phyloP scores from a whole-genome alignment of 768 basidiomycete species.

The Chlorophyllum brunneum region DNA sequence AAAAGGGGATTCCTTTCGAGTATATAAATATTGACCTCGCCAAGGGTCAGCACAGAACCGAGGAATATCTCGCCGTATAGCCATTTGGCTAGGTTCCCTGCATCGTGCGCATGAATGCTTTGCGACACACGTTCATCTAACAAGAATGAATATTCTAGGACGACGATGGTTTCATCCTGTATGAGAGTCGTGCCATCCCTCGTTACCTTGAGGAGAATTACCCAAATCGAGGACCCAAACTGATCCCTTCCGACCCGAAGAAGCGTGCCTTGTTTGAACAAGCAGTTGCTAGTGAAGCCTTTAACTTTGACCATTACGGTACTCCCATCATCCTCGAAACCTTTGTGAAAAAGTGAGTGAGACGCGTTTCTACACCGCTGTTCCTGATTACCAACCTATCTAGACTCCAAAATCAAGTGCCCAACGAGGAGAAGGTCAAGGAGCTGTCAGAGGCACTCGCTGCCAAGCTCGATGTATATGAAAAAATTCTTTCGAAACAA shows the following conservation, averaged over 20 bases:
- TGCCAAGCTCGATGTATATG: conserved; percentile 40
- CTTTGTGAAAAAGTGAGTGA: conserved; percentile 40
- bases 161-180: conserved; percentile 53
- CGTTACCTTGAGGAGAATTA: conserved; percentile 52
- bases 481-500: conserved; percentile 41
- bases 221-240: conserved; percentile 36
- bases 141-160: conserved; percentile 26
- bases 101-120: conserved; percentile 30
- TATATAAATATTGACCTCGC: conserved; percentile 36
- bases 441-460: conserved; percentile 22
- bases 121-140: neutral
- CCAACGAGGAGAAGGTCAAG: conserved; percentile 25
- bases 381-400: neutral
- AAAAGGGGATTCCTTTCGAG: conserved; percentile 50
- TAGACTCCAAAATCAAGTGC: conserved; percentile 4
- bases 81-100: conserved; percentile 58
- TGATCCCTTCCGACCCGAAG: conserved; percentile 39
- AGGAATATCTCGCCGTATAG: conserved; percentile 36
- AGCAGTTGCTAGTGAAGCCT: conserved; percentile 40
- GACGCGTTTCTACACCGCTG: neutral
- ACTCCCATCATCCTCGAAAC: conserved; percentile 36
- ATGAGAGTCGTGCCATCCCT: conserved; percentile 50
- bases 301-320: conserved; percentile 39
- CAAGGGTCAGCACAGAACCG: conserved; percentile 37
- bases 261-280: conserved; percentile 33